A percentile compares a stretch with the other conserved stretches of the same genome.
phyloP scores from a whole-genome alignment of 768 basidiomycete genomes.

The Termitomyces sp. region DNA sequence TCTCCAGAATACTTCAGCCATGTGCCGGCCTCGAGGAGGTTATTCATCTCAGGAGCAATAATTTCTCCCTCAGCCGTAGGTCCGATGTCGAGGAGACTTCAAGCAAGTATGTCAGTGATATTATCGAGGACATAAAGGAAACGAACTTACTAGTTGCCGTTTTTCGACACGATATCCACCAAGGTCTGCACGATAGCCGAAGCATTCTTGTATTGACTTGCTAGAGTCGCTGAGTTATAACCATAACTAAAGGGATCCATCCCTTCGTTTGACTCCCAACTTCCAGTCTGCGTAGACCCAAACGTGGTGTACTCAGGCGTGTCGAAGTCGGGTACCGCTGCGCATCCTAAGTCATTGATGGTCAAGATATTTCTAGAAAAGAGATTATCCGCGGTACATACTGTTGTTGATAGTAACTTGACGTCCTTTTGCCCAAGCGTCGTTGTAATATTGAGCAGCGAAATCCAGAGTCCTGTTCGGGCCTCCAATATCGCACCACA shows the following conservation, averaged over 20 bases:
- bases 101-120: background rate
- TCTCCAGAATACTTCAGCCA: constrained; percentile 52
- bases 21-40: constrained; percentile 47
- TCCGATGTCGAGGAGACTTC: constrained; percentile 50
- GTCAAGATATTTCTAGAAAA: background rate
- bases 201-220: constrained; percentile 46
- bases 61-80: constrained; percentile 57
- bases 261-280: constrained; percentile 61
- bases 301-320: constrained; percentile 56
- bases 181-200: constrained; percentile 48
- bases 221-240: constrained; percentile 40
- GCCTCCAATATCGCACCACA: constrained; percentile 64
- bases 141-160: constrained; percentile 50
- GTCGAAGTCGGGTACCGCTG: constrained; percentile 49
- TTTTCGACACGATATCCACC: constrained; percentile 60
- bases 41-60: constrained; percentile 44
- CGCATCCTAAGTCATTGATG: constrained; percentile 38
- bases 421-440: constrained; percentile 36
- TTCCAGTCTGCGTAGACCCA: constrained; percentile 41
- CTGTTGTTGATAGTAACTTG: constrained; percentile 46
- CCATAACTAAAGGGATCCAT: constrained; percentile 57
- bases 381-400: constrained; percentile 11
- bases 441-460: constrained; percentile 44
- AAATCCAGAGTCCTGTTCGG: constrained; percentile 45
- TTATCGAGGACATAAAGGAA: background rate